Conservation (phyloP, 2,329 filamentous ascomycete species). For the Mycosphaerelloides madeirae region DNA sequence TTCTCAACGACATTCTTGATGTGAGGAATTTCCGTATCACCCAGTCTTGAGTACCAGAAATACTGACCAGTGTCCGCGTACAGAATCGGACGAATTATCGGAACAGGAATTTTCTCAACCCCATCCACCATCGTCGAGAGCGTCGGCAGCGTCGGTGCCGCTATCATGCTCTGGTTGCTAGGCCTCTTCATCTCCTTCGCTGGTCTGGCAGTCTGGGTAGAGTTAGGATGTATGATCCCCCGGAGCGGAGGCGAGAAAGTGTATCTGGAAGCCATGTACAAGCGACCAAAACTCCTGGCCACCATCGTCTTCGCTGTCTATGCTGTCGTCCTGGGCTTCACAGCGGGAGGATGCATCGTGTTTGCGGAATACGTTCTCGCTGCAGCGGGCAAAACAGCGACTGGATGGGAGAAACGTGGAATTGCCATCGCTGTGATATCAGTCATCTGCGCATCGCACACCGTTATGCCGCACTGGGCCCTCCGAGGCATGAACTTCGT, state of each 20-base stretch:
- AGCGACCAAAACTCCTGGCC: constrained; percentile 59
- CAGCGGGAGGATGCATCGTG: constrained; percentile 59
- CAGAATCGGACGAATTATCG: constrained; percentile 13
- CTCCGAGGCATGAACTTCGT: constrained; percentile 44
- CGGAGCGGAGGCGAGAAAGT: constrained; percentile 60
- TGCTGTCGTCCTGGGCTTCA: constrained; percentile 59
- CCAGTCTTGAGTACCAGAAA: background rate
- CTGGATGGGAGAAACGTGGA: constrained; percentile 61
- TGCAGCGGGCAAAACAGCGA: constrained; percentile 47
- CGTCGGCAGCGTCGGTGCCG: constrained; percentile 58
- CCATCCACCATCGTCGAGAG: constrained; percentile 54
- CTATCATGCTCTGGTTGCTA: constrained; percentile 60
- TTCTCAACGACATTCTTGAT: constrained; percentile 16
- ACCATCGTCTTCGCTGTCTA: constrained; percentile 61
- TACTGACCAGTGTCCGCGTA: background rate
- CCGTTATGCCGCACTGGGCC: constrained; percentile 41
- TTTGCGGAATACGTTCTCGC: constrained; percentile 57
- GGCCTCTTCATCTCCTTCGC: constrained; percentile 56
- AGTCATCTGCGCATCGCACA: constrained; percentile 50
- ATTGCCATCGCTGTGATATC: constrained; percentile 51
- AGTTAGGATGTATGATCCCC: constrained; percentile 60
- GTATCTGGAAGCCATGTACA: constrained; percentile 64
- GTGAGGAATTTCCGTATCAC: background rate
- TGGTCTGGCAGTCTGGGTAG: constrained; percentile 57
- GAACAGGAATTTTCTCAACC: constrained; percentile 27